Base-by-base conservation (phyloP, 441 rosid genomes). In the Gossypium davidsonii region DNA sequence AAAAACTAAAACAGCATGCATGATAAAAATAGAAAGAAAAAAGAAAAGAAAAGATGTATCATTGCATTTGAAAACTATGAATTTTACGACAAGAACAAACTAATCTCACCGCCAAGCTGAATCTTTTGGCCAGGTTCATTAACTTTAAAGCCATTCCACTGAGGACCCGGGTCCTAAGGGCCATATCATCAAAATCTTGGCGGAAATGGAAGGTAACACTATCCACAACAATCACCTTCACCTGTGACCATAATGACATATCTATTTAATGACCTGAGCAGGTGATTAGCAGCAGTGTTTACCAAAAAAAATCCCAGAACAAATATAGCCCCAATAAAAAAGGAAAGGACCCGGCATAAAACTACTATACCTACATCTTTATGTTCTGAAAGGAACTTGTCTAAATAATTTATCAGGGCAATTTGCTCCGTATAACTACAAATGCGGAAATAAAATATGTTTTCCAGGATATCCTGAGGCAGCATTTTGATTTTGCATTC, bases 161-260 rank as follows among this genome's bases (percentile, higher is more conserved):
- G 3, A 95, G 98, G 23, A 89, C 81, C 23, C 91, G 87, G 46
- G 99, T 94, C 71, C 99, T 83, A 44, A 83, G 89, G 62, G 86
- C 89, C 65, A 92, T 70, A 83, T 94, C 93, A 12, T 91, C 98
- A 83, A 89, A 92, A 85, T 90, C 94, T 82, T 94, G 98, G 53
- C 96, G 98, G 86, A 92, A 90, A 83, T 92, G 98, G 87, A 92
- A 92, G 68, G 99, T 86, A 75, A 94, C 75, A 67, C 99, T 94
- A 76, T 94, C 98, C 46, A 94, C 82, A 51, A 94, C 73, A 9
- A 94, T 86, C 55, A 91, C 58, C 83, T 91, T 91, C 57, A 94
- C 97, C 99, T 94, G 89, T 59, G 67, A 84, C 57, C 75, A 70
- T 6, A 10, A 69, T 62, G 48, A n/a, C 18, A 28, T 70, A 70